phyloP scores from a whole-genome alignment of 2,329 filamentous ascomycete genomes.

The Ceratocystis variospora region DNA sequence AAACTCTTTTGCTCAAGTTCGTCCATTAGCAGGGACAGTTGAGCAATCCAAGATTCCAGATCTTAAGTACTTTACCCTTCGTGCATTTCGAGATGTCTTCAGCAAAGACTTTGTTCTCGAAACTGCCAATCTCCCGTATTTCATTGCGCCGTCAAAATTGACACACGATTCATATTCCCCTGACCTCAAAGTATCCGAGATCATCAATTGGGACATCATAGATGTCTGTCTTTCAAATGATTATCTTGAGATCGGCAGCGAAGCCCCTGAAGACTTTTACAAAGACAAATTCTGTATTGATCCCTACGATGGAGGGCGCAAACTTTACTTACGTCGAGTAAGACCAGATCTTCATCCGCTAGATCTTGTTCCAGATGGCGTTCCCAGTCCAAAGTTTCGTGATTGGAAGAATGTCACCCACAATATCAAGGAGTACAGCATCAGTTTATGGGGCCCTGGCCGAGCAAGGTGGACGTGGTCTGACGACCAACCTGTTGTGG shows the following conservation, averaged over 20 bases:
- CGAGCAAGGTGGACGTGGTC: slow-evolving; percentile 41
- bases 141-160: slow-evolving; percentile 48
- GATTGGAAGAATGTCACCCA: slow-evolving; percentile 30
- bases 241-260: slow-evolving; percentile 27
- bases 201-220: slow-evolving; percentile 52
- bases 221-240: slow-evolving; percentile 27
- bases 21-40: slow-evolving; percentile 33
- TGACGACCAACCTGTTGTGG: slow-evolving; percentile 65
- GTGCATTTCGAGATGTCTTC: slow-evolving; percentile 71
- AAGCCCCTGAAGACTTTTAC: slow-evolving; percentile 37
- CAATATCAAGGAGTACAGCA: slow-evolving; percentile 71
- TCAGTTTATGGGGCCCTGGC: slow-evolving; percentile 55
- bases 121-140: slow-evolving; percentile 60
- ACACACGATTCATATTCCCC: slow-evolving; percentile 21
- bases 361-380: slow-evolving; percentile 49
- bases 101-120: slow-evolving; percentile 67
- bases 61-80: slow-evolving; percentile 60
- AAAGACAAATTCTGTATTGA: slow-evolving; percentile 42
- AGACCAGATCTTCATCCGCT: slow-evolving; percentile 46
- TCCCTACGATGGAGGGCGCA: slow-evolving; percentile 48
- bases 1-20: slow-evolving; percentile 43
- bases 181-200: neutral
- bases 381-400: slow-evolving; percentile 35
- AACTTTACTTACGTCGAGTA: slow-evolving; percentile 41
- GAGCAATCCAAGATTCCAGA: slow-evolving; percentile 30